Conservation (phyloP, 805 yeast genomes). For the Kodamaea nitidulidarum region DNA sequence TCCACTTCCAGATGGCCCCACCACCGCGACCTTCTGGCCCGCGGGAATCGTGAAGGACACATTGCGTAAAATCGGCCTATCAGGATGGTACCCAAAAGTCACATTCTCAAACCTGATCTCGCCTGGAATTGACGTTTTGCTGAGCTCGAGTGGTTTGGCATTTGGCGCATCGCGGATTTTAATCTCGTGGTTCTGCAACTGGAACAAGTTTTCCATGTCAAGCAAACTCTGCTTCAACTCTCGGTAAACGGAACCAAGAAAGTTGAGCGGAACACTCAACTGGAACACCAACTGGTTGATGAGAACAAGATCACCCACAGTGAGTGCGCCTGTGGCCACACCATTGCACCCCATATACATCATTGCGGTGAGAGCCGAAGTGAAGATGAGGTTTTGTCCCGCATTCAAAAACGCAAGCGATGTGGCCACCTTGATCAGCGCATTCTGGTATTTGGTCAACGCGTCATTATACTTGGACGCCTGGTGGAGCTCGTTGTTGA, state of each 20-base stretch:
- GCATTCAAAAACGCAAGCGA: constrained; percentile 74
- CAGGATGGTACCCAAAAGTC: constrained; percentile 86
- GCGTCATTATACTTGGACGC: constrained; percentile 76
- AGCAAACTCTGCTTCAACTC: constrained; percentile 88
- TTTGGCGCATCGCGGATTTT: constrained; percentile 56
- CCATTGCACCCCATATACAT: constrained; percentile 98
- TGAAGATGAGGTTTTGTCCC: constrained; percentile 77
- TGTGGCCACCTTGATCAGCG: constrained; percentile 78
- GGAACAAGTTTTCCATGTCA: constrained; percentile 94
- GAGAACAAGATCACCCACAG: constrained; percentile 92
- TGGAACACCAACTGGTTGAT: constrained; percentile 96
- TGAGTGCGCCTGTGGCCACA: constrained; percentile 72
- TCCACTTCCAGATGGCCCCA: constrained; percentile 96
- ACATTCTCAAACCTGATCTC: constrained; percentile 88
- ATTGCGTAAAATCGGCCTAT: constrained; percentile 76
- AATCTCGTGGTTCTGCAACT: constrained; percentile 72
- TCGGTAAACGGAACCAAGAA: constrained; percentile 91
- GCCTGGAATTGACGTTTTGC: constrained; percentile 46
- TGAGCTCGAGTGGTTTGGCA: constrained; percentile 59
- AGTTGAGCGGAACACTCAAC: constrained; percentile 89
- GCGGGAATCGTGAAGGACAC: constrained; percentile 85
- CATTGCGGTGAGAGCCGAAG: constrained; percentile 89
- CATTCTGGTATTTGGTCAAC: constrained; percentile 65
- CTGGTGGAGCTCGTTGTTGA: constrained; percentile 84
- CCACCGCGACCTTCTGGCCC: constrained; percentile 88